A percentile compares a stretch with the other conserved stretches of the same genome.
These are phyloP conservation scores for Paralagenidium karlingii DNA, from an alignment of 352 stramenopile genomes.

Conservation along the genomic window DNA sequence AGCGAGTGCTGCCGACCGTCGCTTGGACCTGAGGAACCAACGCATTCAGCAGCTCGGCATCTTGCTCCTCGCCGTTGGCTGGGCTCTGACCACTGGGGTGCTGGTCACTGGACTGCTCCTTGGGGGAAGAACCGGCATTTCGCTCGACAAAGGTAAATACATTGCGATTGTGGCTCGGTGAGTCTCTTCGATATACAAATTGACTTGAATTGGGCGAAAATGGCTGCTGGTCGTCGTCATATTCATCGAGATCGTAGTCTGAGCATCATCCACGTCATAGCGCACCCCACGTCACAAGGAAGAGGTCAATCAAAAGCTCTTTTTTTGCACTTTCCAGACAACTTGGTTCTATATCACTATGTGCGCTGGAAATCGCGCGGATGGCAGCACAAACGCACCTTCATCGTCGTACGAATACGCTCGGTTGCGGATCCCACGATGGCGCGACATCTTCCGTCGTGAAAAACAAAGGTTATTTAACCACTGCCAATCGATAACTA, in stretches of 20 bases:
- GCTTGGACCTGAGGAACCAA: constrained; percentile 46
- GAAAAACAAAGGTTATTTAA: no score
- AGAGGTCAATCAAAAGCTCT: no score
- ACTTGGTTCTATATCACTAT: no score
- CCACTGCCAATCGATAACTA: no score
- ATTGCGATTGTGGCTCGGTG: constrained; percentile 53
- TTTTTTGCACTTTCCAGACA: no score
- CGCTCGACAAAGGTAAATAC: constrained; percentile 77
- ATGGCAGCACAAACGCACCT: constrained; percentile 33
- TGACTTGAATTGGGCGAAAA: constrained; percentile 57
- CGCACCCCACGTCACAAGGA: no score
- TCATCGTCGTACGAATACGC: constrained; percentile 84
- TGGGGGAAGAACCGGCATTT: no score
- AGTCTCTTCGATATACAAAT: constrained; percentile 77
- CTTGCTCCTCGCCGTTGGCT: not conserved
- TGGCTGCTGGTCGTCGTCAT: constrained; percentile 42
- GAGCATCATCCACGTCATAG: no score
- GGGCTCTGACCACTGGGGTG: no score
- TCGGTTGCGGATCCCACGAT: constrained; percentile 78
- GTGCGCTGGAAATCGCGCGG: no score
- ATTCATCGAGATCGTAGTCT: constrained; percentile 52
- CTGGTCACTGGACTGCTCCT: constrained; percentile 5
- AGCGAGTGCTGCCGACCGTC: constrained; percentile 25
- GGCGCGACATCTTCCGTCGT: constrained; percentile 69
- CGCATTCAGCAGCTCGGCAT: constrained; percentile 32